Evolutionary conservation across 306 rosid species (phyloP).

Genomic region (Cucurbita argyrosperma): DNA sequence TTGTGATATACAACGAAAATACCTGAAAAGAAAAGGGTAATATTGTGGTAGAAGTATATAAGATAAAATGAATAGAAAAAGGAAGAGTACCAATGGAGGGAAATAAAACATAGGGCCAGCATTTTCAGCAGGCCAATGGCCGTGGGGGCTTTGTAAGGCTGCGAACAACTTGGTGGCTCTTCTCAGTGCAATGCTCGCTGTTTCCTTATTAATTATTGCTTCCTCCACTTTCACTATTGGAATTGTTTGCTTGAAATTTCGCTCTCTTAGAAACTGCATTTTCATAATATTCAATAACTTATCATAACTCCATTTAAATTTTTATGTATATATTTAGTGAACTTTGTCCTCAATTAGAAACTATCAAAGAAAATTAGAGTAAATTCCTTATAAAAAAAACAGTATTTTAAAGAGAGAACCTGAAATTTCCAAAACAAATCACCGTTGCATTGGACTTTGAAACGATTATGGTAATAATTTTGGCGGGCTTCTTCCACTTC

Average conservation of each 20-base stretch:
- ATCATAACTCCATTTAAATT: too few species aligned
- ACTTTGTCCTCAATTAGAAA: too few species aligned
- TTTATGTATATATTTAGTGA: too few species aligned
- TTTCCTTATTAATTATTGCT: neutral
- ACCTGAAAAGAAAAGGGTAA: conserved; percentile 5
- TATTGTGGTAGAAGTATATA: too few species aligned
- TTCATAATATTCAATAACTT: too few species aligned
- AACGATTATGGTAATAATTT: neutral
- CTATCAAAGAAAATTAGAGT: too few species aligned
- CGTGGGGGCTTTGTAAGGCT: conserved; percentile 4
- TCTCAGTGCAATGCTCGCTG: neutral
- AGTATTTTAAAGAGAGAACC: neutral
- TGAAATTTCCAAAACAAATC: neutral
- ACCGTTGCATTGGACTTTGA: neutral
- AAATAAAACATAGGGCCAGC: neutral
- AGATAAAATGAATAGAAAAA: neutral
- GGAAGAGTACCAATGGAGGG: conserved; percentile 8
- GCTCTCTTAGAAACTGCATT: conserved; percentile 7
- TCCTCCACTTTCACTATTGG: neutral
- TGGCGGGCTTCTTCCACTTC: neutral
- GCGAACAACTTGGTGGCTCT: neutral
- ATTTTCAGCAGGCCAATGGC: conserved; percentile 15
- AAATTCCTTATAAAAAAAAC: too few species aligned
- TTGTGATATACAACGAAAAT: conserved; percentile 26
- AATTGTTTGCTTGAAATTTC: conserved; percentile 9